Base-by-base conservation (phyloP, 768 basidiomycete species). In the Podaxis carcinomalis region DNA sequence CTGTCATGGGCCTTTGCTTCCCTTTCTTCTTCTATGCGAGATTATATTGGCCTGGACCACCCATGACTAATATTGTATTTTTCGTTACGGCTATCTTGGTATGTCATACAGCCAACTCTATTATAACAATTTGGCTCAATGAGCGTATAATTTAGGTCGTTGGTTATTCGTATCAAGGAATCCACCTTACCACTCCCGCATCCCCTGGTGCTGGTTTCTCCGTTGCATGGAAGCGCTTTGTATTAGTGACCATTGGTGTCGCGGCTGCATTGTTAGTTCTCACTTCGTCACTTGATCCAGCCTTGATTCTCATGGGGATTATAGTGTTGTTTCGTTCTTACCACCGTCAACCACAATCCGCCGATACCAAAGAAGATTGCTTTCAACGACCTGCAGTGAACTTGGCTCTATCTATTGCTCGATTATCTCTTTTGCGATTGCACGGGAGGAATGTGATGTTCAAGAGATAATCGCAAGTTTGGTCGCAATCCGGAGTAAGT, bases 301-400 rank as follows among this genome's bases (percentile, higher is more conserved):
- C n/a, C 19, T 14, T 25, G 11, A 19, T 11, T 3, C 36, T 32
- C 11, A 19, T 32, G 16, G 36, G 60, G 32, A 58, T 55, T 32
- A 0, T 65, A 88, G 89, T 63, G 70, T 90, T n/a, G 80, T 86
- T 65, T 92, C 84, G 7, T 85, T 84, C 76, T 75, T 87, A 19
- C 90, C 84, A n/a, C 89, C 86, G n/a, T 81, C 86, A 0, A 89
- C 83, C 0, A 90, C 92, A 0, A 85, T 92, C 39, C 84, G 92
- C 4, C 73, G 74, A 7, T 93, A 92, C 64, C 87, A 92, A 63
- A 85, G 93, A 3, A 77, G 79, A 5, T 80, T 86, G 1, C 77
- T 94, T 62, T 80, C 92, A 0, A 90, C 87, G 1, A 86, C 87
- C 0, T 79, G 85, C 35, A 73, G 79, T 0, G 86, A 92, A 66